Evolutionary conservation across 768 basidiomycete genomes (phyloP).

Genomic region (Mycena leptocephala): DNA sequence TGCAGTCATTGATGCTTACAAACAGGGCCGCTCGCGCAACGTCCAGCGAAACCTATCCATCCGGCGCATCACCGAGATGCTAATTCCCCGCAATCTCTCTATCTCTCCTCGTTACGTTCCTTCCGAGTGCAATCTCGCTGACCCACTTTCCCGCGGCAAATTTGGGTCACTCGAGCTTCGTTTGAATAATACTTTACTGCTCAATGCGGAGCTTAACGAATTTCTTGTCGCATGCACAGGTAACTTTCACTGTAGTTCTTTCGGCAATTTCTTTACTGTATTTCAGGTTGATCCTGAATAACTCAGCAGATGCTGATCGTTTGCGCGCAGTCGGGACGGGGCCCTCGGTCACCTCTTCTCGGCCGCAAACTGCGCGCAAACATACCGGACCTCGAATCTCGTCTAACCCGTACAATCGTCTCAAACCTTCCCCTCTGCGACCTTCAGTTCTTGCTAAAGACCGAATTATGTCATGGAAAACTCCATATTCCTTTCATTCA

Average conservation of each 20-base stretch:
- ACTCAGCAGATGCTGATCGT: constrained; percentile 16
- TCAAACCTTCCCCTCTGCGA: constrained; percentile 7
- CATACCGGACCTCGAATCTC: constrained; percentile 14
- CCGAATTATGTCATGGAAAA: too few relatives aligned
- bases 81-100: constrained; percentile 35
- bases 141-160: constrained; percentile 45
- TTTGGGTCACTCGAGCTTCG: constrained; percentile 15
- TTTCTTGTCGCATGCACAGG: constrained; percentile 28
- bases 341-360: constrained; percentile 17
- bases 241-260: background rate
- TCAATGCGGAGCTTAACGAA: constrained; percentile 33
- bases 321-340: constrained; percentile 2
- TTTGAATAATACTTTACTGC: constrained; percentile 8
- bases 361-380: constrained; percentile 18
- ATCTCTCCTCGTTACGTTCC: constrained; percentile 42
- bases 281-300: background rate
- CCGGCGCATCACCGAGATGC: constrained; percentile 19
- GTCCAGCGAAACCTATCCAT: background rate
- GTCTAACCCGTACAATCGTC: constrained; percentile 11
- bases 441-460: too few relatives aligned
- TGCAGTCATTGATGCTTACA: constrained; percentile 18
- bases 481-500: too few relatives aligned
- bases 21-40: constrained; percentile 7
- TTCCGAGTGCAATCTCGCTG: constrained; percentile 49
- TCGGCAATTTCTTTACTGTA: background rate